phyloP scores from a whole-genome alignment of 106 monocot genomes.

The Allium fistulosum region DNA sequence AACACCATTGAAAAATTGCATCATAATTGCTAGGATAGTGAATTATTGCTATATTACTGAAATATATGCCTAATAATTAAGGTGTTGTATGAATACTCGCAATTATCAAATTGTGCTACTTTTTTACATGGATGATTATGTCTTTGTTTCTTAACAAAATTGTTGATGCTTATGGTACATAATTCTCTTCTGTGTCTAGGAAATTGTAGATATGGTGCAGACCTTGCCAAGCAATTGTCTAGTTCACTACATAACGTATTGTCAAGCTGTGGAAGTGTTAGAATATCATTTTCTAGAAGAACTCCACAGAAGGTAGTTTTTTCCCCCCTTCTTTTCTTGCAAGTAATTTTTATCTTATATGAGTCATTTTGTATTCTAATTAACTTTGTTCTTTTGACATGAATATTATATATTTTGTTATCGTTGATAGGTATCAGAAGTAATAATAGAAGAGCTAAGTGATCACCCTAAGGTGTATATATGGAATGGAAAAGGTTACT shows the following conservation, averaged over 20 bases:
- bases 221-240: slow-evolving; percentile 71
- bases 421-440: slow-evolving; percentile 41
- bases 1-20: background rate
- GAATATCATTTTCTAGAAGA: slow-evolving; percentile 89
- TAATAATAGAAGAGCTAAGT: slow-evolving; percentile 57
- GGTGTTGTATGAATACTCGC: background rate
- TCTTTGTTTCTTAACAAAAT: background rate
- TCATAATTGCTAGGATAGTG: background rate
- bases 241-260: slow-evolving; percentile 58
- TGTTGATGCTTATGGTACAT: background rate
- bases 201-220: slow-evolving; percentile 79
- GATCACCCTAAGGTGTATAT: slow-evolving; percentile 79
- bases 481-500: slow-evolving; percentile 89
- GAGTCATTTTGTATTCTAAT: background rate
- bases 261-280: slow-evolving; percentile 85
- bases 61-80: background rate
- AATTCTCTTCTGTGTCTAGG: slow-evolving; percentile 19
- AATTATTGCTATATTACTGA: too few species aligned
- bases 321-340: background rate
- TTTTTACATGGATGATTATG: background rate
- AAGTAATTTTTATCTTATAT: background rate
- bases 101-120: background rate
- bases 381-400: too few species aligned
- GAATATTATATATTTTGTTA: background rate
- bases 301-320: slow-evolving; percentile 70